Base-by-base conservation (phyloP, 192 early-diverging fungal species). In the Coemansia guatemalensis region DNA sequence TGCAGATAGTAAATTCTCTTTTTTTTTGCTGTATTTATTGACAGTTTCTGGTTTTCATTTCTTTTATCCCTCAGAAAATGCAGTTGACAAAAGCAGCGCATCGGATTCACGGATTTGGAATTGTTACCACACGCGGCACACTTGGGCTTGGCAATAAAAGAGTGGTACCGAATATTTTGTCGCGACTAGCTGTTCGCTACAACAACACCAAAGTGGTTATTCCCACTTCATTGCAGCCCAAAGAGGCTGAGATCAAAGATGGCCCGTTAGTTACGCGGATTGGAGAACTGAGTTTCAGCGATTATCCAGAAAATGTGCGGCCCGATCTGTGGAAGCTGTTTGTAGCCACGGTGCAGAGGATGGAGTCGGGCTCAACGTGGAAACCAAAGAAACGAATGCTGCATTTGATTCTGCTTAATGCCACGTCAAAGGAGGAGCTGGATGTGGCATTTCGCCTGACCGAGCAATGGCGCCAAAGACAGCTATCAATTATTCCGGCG, bases 401-500 rank as follows among this genome's bases (percentile, higher is more conserved):
- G 33, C 59, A 74, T 62, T 80, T 71, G 71, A 9, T 80, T 2
- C 53, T 80, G 21, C 32, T 50, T 4, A 67, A 80, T 55, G 68
- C 64, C 4, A 27, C 60, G 20, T 55, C 53, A 0, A 17, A 52
- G 12, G 71, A 64, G 23, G 77, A 80, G 49, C 58, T 80, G 35
- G 78, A 80, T 4, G 54, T 60, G 32, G 59, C 62, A 5, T 22
- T 64, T 9, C 21, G 35, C 5, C 54, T 80, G 58, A 54, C 69
- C 0, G 29, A 53, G 25, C 51, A 71, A 5, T 80, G 78, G 78
- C 78, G 78, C 11, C 61, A 57, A 69, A 50, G 47, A n/a, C 64
- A 62, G 72, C 17, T 53, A 9, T 62, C 78, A 17, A 73, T 80
- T 41, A 74, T 65, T 21, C 78, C 70, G 49, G 72, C 78, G 1